phyloP scores from a whole-genome alignment of 306 rosid species.

The Vicia villosa region DNA sequence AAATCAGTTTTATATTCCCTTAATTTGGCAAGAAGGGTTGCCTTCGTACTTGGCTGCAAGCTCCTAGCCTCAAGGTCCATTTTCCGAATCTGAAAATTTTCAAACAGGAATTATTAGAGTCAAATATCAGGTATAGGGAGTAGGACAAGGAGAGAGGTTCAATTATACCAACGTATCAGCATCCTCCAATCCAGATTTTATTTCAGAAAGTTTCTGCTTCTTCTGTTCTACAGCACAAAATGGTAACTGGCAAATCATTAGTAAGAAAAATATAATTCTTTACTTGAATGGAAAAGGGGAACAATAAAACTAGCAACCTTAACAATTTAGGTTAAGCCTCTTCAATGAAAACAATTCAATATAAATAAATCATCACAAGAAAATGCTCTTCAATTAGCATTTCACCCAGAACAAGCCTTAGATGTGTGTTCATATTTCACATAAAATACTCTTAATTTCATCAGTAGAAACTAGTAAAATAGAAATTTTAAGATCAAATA shows the following conservation, averaged over 20 bases:
- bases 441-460: neutral
- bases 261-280: neutral
- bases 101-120: constrained; percentile 23
- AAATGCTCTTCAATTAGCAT: constrained; percentile 19
- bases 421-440: neutral
- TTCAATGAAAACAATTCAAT: neutral
- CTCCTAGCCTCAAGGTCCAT: constrained; percentile 81
- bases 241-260: constrained; percentile 21
- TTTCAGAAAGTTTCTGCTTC: constrained; percentile 54
- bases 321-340: constrained; percentile 4
- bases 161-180: constrained; percentile 58
- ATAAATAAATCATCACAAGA: constrained; percentile 8
- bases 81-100: constrained; percentile 50
- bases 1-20: constrained; percentile 59
- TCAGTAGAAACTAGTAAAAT: constrained; percentile 12
- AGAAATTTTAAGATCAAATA: neutral
- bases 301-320: neutral
- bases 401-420: neutral
- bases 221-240: constrained; percentile 48
- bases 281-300: neutral
- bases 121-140: constrained; percentile 1
- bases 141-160: neutral
- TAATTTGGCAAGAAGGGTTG: constrained; percentile 57
- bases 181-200: constrained; percentile 58
- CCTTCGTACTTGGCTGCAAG: constrained; percentile 59